Evolutionary conservation across 495 filamentous ascomycete genomes (phyloP).

Genomic region (Neurospora hispaniola): DNA sequence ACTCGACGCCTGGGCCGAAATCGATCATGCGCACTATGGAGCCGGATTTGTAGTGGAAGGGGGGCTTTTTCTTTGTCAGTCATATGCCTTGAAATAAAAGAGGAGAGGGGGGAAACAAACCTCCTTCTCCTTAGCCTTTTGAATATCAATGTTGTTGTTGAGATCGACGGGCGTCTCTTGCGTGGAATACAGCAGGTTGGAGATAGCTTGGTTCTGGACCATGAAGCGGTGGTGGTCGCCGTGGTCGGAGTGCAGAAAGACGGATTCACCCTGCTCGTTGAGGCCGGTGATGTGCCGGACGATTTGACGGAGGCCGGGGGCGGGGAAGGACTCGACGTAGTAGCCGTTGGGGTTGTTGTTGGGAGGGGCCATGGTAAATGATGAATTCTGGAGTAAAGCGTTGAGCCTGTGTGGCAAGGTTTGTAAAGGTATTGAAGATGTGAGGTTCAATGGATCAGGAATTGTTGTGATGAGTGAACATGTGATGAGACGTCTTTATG

Average conservation of each 20-base stretch:
- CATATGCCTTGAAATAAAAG: too few relatives aligned
- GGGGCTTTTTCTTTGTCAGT: background rate
- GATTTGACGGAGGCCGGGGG: background rate
- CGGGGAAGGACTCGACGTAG: background rate
- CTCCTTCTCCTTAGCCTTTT: background rate
- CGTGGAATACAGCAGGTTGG: background rate
- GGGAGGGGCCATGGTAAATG: background rate
- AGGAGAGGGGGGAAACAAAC: background rate
- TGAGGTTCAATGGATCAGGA: background rate
- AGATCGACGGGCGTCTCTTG: background rate
- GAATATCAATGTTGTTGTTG: background rate
- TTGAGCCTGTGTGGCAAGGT: background rate
- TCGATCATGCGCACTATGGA: conserved; percentile 24
- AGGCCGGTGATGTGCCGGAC: background rate
- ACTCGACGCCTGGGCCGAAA: conserved; percentile 27
- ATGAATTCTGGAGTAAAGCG: background rate
- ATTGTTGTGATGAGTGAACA: background rate
- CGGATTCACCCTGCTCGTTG: background rate
- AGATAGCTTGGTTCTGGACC: background rate
- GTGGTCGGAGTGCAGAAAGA: background rate
- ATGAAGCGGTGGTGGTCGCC: background rate
- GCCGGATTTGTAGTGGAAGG: background rate
- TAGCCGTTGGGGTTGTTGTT: background rate
- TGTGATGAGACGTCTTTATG: background rate
- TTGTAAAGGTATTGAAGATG: background rate